Base-by-base conservation (phyloP, 805 yeast species). In the Kuraishia molischiana region DNA sequence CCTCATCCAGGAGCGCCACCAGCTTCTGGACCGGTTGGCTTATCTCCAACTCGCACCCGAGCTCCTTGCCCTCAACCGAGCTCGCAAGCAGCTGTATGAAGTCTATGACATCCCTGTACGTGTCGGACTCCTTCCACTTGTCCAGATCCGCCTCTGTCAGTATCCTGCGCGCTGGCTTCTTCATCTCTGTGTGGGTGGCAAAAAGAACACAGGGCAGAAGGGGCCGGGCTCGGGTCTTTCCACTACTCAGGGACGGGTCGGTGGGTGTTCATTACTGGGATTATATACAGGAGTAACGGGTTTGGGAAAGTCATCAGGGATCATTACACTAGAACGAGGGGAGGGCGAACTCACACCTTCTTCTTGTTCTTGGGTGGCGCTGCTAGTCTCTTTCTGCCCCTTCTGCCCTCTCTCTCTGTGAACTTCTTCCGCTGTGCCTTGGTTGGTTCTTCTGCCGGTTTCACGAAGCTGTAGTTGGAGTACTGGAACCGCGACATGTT, bases 51-150 rank as follows among this genome's bases (percentile, higher is more conserved):
- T 63, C 65, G 26, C 67, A 72, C 35, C 75, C 74, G 32, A 79
- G 68, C 14, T 74, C 63, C 34, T 54, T 61, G 9, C 90, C 95
- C 17, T 52, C 58, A n/a, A 85, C 90, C 18, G 87, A 67, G 1
- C 60, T 58, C 32, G 86, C 86, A 30, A 90, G 61, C 1, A 58
- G 56, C 15, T 55, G 56, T 1, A 87, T 66, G 50, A 84, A 87
- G 0, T 49, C 52, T 3, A 82, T 43, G 1, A 90, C 45, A 3
- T 62, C 65, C 0, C 54, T 44, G 50, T 74, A 74, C 0, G 82
- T 69, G 3, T 55, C 44, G 5, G 85, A 73, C 0, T 44, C 54
- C 13, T 58, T 51, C 79, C 95, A 90, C 38, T 62, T 52, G 9
- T 62, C 66, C 49, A 90, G 52, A 52, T 90, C 97, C 0, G 67